These are phyloP conservation scores for Murraya koenigii DNA, from an alignment of 345 rosid species.

Conservation along the genomic window DNA sequence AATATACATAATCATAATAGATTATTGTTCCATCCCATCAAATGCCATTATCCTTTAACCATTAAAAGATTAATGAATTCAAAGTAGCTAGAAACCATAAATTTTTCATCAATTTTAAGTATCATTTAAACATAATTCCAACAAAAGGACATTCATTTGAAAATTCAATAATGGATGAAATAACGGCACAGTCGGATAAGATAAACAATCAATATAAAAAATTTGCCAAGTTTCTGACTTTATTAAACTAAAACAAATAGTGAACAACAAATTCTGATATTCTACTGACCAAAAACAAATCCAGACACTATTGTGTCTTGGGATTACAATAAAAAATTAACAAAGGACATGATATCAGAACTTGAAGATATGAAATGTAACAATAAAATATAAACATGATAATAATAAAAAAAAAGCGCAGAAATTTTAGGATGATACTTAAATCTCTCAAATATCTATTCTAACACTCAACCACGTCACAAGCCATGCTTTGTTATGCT, in stretches of 20 bases:
- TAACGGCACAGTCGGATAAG: not conserved
- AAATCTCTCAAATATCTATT: slow-evolving; percentile 7
- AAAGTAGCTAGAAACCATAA: not conserved
- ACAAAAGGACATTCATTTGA: not conserved
- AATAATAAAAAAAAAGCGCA: not conserved
- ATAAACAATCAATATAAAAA: not conserved
- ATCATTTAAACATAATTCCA: not conserved
- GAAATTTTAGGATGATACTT: not conserved
- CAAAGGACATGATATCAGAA: slow-evolving; percentile 10
- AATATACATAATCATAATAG: too few relatives aligned
- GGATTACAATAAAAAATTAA: not conserved
- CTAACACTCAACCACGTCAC: slow-evolving; percentile 8
- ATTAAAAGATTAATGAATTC: too few relatives aligned
- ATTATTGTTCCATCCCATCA: too few relatives aligned
- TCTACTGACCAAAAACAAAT: slow-evolving; percentile 13
- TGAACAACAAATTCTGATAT: slow-evolving; percentile 14
- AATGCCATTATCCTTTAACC: not conserved
- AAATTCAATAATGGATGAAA: not conserved
- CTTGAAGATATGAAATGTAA: not conserved
- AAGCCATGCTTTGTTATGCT: not conserved
- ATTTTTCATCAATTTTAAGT: not conserved
- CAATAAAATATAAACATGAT: not conserved
- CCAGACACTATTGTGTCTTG: slow-evolving; percentile 12
- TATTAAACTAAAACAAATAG: slow-evolving; percentile 25
- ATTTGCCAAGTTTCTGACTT: slow-evolving; percentile 3